A percentile compares a stretch with the other conserved stretches of the same genome.
phyloP scores from a whole-genome alignment of 208 protist species.

The Trypanosoma congolense region DNA sequence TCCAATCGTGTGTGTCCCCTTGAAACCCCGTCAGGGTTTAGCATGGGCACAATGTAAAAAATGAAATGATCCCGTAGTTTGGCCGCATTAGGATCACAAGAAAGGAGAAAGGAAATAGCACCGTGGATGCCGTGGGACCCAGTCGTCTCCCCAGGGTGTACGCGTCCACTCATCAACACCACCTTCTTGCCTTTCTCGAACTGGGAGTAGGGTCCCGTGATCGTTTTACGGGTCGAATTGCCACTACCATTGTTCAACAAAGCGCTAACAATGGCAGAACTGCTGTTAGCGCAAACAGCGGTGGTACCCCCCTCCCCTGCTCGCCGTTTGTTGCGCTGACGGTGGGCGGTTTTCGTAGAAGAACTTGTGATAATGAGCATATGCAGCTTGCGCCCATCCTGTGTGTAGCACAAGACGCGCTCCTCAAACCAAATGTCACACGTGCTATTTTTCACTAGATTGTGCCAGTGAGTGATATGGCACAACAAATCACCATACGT shows the following conservation, averaged over 20 bases:
- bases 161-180: conserved; percentile 80
- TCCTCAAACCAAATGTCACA: conserved; percentile 76
- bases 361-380: conserved; percentile 74
- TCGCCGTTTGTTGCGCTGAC: conserved; percentile 2
- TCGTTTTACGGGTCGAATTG: not conserved
- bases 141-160: conserved; percentile 92
- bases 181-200: conserved; percentile 84
- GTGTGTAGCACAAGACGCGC: conserved; percentile 69
- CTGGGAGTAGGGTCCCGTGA: conserved; percentile 60
- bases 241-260: conserved; percentile 5
- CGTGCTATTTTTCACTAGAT: conserved; percentile 43
- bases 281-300: not conserved
- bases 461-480: conserved; percentile 77
- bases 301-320: not conserved
- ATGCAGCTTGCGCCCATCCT: conserved; percentile 81
- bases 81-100: conserved; percentile 52
- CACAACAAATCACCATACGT: conserved; percentile 83
- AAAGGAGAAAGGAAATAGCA: conserved; percentile 82
- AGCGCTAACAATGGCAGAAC: not conserved
- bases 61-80: conserved; percentile 86
- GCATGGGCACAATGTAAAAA: conserved; percentile 90
- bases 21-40: conserved; percentile 92
- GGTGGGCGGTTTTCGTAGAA: conserved; percentile 1
- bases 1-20: conserved; percentile 92
- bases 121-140: conserved; percentile 89